phyloP scores from a whole-genome alignment of 208 protist species.

The Blastocrithidia nonstop region DNA sequence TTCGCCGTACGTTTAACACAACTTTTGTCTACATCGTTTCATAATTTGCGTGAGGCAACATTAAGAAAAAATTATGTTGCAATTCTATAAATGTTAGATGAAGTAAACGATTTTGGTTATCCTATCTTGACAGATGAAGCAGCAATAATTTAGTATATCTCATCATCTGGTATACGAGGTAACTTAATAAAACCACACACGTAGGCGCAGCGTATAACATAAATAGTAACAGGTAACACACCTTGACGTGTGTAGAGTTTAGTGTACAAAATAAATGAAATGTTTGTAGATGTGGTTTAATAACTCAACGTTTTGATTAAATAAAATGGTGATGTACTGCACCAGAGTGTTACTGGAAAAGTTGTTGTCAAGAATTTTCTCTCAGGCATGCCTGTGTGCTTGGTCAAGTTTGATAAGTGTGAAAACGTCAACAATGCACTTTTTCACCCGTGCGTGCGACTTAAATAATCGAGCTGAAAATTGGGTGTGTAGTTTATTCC shows the following conservation, averaged over 20 bases:
- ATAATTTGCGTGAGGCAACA: constrained; percentile 79
- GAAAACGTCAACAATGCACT: constrained; percentile 83
- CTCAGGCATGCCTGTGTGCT: constrained; percentile 97
- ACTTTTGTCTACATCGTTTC: constrained; percentile 88
- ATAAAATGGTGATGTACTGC: constrained; percentile 78
- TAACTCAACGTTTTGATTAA: constrained; percentile 94
- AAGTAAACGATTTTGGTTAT: constrained; percentile 97
- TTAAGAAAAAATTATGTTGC: constrained; percentile 94
- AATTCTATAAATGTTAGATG: constrained; percentile 96
- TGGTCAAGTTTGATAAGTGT: constrained; percentile 89
- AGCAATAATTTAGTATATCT: constrained; percentile 86
- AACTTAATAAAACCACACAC: constrained; percentile 20
- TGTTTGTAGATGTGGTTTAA: constrained; percentile 98
- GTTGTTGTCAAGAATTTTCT: constrained; percentile 95
- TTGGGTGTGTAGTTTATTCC: constrained; percentile 84
- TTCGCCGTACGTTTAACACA: constrained; percentile 76
- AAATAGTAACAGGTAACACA: constrained; percentile 80
- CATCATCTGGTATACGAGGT: constrained; percentile 38
- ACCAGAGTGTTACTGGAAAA: constrained; percentile 84
- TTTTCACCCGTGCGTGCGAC: constrained; percentile 96
- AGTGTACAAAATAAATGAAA: constrained; percentile 92
- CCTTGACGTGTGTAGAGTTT: constrained; percentile 89
- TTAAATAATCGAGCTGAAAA: constrained; percentile 84
- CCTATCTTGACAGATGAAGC: constrained; percentile 87
- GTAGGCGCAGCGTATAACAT: constrained; percentile 41